Evolutionary conservation across 2,329 filamentous ascomycete genomes (phyloP), one percentile per base, ranked within the genome.

Genomic region (Fusarium marasasianum): DNA sequence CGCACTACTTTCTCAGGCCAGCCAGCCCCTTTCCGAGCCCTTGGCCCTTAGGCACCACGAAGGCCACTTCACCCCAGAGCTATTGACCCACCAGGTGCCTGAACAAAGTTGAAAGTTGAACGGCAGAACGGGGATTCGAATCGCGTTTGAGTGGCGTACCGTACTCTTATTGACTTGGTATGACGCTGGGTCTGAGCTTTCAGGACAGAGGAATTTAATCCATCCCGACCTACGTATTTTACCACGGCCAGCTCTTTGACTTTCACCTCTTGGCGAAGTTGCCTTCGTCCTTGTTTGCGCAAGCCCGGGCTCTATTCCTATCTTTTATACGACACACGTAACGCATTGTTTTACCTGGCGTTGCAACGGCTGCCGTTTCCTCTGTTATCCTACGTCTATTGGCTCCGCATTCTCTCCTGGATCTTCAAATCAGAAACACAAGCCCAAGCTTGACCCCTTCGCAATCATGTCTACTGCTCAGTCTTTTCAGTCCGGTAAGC

Each of bases 121-220:
- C 75, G 47, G 65, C 70, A 63, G 69, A 66, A 78, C 72, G 57
- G 68, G 70, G 63, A 69, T 76, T 66, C 71, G 50, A 77, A 68
- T 77, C 63, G 63, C 56, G 65, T 64, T 57, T 66, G 60, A 63
- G 71, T 77, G 73, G 75, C 72, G 74, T 68, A 67, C 66, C 66
- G 66, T 74, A 53, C 74, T 72, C 72, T 43, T 76, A 60, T 68
- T 61, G 69, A 71, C 69, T 70, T 74, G 79, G 75, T 73, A 78
- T 80, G 77, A 80, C 79, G 79, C 79, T 78, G 77, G 76, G 76
- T 75, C 77, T 77, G 70, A 69, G 73, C 67, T 78, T 69, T 60
- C 63, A 74, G 60, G 70, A 67, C 77, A 77, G 53, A 77, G 76
- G 79, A 80, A 79, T 80, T 80, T 80, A 79, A 79, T 73, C 71